Evolutionary conservation across 371 early-diverging fungal species (phyloP).

Genomic region (Syncephalastrum sp.): DNA sequence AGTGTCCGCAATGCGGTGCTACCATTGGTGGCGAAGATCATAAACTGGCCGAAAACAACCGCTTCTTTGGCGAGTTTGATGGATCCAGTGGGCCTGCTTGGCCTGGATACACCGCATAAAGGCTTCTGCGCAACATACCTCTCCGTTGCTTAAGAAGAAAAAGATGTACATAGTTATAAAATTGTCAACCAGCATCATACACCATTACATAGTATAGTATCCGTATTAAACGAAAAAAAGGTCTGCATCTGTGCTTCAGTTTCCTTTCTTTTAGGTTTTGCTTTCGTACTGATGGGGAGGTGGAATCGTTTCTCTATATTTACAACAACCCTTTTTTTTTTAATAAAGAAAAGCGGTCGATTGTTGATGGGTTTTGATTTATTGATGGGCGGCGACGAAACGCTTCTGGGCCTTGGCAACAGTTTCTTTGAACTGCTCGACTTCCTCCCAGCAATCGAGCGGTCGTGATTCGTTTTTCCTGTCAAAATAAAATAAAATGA

Average conservation of each 20-base stretch:
- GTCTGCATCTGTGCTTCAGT: no score
- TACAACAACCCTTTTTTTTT: no score
- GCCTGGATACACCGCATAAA: conserved; percentile 26
- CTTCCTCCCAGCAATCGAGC: conserved; percentile 72
- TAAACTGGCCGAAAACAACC: conserved; percentile 37
- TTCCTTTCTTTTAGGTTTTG: no score
- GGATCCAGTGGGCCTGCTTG: conserved; percentile 45
- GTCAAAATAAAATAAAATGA: conserved; percentile 1
- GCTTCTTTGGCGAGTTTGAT: conserved; percentile 58
- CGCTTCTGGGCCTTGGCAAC: conserved; percentile 57
- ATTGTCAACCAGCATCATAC: no score
- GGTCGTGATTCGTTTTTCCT: conserved; percentile 53
- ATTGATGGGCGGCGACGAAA: conserved; percentile 47
- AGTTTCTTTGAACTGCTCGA: conserved; percentile 59
- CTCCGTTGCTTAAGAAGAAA: no score
- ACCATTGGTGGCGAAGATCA: conserved; percentile 47
- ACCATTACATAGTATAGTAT: no score
- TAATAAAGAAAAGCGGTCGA: no score
- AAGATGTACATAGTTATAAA: no score
- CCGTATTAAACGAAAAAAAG: no score
- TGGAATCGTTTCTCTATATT: no score
- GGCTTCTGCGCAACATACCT: no score
- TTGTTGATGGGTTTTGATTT: conserved; percentile 8
- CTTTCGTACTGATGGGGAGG: no score
- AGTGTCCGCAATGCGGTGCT: conserved; percentile 46